Evolutionary conservation across 495 filamentous ascomycete genomes (phyloP).

Genomic region (Talaromyces trachyspermus): DNA sequence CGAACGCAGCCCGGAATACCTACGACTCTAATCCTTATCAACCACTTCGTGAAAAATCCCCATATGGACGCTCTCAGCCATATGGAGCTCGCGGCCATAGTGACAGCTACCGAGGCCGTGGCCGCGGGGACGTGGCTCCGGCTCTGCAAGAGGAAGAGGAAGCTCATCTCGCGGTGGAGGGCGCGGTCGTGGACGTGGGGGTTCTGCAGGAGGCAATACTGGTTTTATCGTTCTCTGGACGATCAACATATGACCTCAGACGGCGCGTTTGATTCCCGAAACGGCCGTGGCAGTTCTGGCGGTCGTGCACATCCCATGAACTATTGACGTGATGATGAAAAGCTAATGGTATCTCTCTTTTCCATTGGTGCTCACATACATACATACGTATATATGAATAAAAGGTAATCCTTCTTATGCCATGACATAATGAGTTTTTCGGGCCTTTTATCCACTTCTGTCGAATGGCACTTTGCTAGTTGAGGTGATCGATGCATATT

Average conservation of each 20-base stretch:
- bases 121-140: conserved; percentile 7
- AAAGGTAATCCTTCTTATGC: too few relatives aligned
- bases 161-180: conserved; percentile 3
- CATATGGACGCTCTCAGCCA: background rate
- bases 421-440: background rate
- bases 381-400: too few relatives aligned
- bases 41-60: background rate
- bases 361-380: too few relatives aligned
- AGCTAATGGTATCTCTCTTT: too few relatives aligned
- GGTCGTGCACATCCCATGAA: conserved; percentile 5
- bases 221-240: conserved; percentile 5
- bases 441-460: too few relatives aligned
- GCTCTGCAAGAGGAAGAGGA: conserved; percentile 4
- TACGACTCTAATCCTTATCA: conserved; percentile 3
- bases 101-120: background rate
- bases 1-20: conserved; percentile 11
- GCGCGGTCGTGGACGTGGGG: conserved; percentile 5
- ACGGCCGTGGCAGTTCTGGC: background rate
- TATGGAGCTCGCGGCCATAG: background rate
- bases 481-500: background rate
- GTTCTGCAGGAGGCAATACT: background rate
- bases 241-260: conserved; percentile 1
- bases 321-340: conserved; percentile 7
- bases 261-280: background rate
- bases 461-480: too few relatives aligned